Percentiles rank a stretch among this genome's conserved stretches.
Conservation (phyloP, 768 basidiomycete genomes). For the Trametes cingulata region DNA sequence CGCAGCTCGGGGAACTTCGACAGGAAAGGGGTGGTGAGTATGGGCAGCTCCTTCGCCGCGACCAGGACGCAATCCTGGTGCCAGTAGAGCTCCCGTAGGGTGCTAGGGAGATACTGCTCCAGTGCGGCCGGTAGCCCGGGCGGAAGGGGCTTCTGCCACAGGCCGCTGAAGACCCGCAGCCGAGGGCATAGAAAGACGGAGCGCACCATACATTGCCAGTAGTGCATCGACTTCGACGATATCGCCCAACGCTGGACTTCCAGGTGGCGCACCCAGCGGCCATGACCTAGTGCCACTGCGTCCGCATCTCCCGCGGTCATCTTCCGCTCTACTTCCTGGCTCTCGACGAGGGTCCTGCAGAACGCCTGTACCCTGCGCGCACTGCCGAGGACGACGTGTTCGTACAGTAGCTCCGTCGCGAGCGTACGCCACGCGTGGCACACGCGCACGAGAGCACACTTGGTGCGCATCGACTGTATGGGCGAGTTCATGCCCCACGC, state of each 20-base stretch:
- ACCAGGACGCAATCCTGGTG: conserved; percentile 31
- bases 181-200: conserved; percentile 49
- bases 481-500: conserved; percentile 51
- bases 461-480: conserved; percentile 47
- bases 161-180: conserved; percentile 46
- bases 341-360: conserved; percentile 37
- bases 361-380: conserved; percentile 42
- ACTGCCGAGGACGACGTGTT: conserved; percentile 48
- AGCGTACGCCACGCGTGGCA: conserved; percentile 48
- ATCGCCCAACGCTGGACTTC: conserved; percentile 50
- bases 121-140: conserved; percentile 45
- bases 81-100: conserved; percentile 49
- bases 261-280: conserved; percentile 49
- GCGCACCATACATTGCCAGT: conserved; percentile 44
- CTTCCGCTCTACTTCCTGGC: conserved; percentile 4
- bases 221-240: conserved; percentile 38
- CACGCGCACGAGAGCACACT: conserved; percentile 50
- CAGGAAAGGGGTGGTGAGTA: conserved; percentile 39
- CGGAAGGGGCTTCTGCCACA: conserved; percentile 48
- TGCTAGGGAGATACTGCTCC: conserved; percentile 40
- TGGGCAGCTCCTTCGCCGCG: conserved; percentile 23
- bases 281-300: conserved; percentile 31
- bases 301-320: background rate
- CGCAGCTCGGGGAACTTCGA: conserved; percentile 43
- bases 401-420: conserved; percentile 45